phyloP scores from a whole-genome alignment of 2,329 filamentous ascomycete species.

The Sclerotinia subarctica region DNA sequence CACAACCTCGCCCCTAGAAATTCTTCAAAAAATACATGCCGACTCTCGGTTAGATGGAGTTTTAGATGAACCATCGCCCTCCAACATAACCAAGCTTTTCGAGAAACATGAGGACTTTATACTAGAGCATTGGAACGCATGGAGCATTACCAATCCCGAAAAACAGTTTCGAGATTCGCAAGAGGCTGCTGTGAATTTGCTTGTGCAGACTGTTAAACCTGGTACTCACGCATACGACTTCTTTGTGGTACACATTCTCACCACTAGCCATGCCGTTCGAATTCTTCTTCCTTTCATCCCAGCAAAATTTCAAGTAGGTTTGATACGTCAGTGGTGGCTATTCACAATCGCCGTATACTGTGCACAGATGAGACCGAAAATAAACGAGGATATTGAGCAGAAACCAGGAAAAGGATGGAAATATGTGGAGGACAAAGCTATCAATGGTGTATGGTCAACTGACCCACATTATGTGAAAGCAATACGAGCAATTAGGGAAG shows the following conservation, averaged over 20 bases:
- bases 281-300: conserved; percentile 78
- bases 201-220: conserved; percentile 58
- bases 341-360: conserved; percentile 77
- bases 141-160: conserved; percentile 68
- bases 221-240: conserved; percentile 72
- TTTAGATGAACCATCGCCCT: conserved; percentile 55
- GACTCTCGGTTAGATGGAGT: conserved; percentile 70
- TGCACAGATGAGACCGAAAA: conserved; percentile 66
- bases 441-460: conserved; percentile 63
- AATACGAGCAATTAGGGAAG: conserved; percentile 71
- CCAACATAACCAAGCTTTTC: conserved; percentile 68
- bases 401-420: conserved; percentile 62
- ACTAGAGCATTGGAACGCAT: conserved; percentile 88
- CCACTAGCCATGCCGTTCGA: conserved; percentile 83
- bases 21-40: conserved; percentile 64
- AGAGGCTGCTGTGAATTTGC: conserved; percentile 57
- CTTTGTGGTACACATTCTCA: conserved; percentile 77
- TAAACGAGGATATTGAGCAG: conserved; percentile 65
- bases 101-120: conserved; percentile 65
- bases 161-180: conserved; percentile 72
- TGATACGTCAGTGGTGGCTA: conserved; percentile 89
- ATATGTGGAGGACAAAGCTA: conserved; percentile 67
- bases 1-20: conserved; percentile 62
- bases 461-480: conserved; percentile 87
- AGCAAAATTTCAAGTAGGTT: conserved; percentile 63